Conservation (phyloP, 345 rosid genomes). For the Boechera divaricarpa region DNA sequence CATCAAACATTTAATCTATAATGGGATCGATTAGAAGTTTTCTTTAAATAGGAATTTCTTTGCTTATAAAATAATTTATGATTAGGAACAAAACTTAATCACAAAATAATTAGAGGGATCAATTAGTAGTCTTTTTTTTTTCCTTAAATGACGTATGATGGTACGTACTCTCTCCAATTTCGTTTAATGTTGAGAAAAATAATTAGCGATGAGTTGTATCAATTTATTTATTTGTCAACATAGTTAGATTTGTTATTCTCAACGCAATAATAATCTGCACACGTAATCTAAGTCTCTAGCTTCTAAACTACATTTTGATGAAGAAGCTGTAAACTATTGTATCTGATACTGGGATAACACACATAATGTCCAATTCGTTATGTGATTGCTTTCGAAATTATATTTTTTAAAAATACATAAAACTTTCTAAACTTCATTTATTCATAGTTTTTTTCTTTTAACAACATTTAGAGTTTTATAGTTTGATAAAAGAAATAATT, state of each 20-base stretch:
- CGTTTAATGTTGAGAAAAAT: neutral
- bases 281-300: slow-evolving; percentile 14
- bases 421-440: too few relatives aligned
- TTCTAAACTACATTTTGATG: slow-evolving; percentile 15
- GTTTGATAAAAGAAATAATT: too few relatives aligned
- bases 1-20: too few relatives aligned
- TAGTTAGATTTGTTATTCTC: neutral
- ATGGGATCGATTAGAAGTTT: too few relatives aligned
- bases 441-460: too few relatives aligned
- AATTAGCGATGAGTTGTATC: neutral
- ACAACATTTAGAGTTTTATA: too few relatives aligned
- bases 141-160: neutral
- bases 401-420: neutral
- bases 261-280: neutral
- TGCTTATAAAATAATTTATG: too few relatives aligned
- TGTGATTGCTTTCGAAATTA: neutral
- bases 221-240: neutral
- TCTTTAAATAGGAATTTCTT: too few relatives aligned
- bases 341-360: neutral
- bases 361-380: neutral
- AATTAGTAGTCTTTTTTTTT: neutral
- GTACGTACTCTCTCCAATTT: neutral
- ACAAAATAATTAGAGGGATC: too few relatives aligned
- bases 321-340: neutral
- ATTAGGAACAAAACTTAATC: too few relatives aligned